Base-by-base conservation (phyloP, 2,329 filamentous ascomycete genomes). In the Aphanoascus verrucosus region DNA sequence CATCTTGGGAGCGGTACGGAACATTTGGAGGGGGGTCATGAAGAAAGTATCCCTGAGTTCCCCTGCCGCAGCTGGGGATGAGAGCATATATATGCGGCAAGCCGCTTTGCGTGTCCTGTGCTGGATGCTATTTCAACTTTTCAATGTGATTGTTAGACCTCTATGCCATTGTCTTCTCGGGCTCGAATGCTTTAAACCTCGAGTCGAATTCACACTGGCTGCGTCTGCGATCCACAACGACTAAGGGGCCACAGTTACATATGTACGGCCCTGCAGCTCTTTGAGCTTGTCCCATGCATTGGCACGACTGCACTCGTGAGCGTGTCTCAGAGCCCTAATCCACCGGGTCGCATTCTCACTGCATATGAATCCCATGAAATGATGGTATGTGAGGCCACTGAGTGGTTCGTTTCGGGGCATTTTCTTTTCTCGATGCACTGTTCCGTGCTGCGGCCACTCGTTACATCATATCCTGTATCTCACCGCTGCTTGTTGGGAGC, bases 381-480 rank as follows among this genome's bases (percentile, higher is more conserved):
- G 9, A 41, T 52, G 49, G 48, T 52, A 52, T 52, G 32, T 44
- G 37, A 51, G 28, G 15, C 28, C 35, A n/a, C 38, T 44, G 38
- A 51, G 20, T 43, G 49, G 47, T 49, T 49, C 20, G n/a, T 49
- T 28, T 28, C 47, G 19, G 35, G 28, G 23, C 37, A 35, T 15
- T 43, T 15, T 35, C 28, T 43, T 15, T 35, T 15, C 4, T 49
- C 7, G 20, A 31, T 49, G 19, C 35, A 41, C 32, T 9, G 20
- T 23, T 31, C 35, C 37, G 37, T 42, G 12, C 34, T 42, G n/a
- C 32, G 32, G 37, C 34, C 38, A 20, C 40, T 15, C 28, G 11
- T 47, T 52, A 41, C 49, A 45, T 52, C 40, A 17, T 28, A 43
- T 34, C 40, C 49, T 44, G 49, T 40, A 45, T 45, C 42, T 52